Conservation (phyloP, 257 asterid genomes). For the Nicotiana noctiflora region DNA sequence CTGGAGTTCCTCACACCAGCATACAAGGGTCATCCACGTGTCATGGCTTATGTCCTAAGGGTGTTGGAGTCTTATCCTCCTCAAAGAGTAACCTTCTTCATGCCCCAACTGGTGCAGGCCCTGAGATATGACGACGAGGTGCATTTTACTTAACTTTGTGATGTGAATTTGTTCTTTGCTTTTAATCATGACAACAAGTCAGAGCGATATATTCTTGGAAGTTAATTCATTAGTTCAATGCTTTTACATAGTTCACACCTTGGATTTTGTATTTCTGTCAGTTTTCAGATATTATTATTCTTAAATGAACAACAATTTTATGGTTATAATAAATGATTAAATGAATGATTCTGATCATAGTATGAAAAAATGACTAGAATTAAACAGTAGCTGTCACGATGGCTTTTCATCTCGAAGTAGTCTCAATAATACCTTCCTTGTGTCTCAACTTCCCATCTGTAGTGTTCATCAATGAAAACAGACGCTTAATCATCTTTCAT, state of each 20-base stretch:
- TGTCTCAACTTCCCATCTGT: not conserved
- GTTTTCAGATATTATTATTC: not conserved
- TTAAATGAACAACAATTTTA: not conserved
- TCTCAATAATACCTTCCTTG: not conserved
- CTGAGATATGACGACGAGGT: slow-evolving; percentile 96
- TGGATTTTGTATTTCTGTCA: not conserved
- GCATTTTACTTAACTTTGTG: slow-evolving; percentile 8
- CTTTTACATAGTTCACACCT: not conserved
- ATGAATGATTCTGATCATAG: not conserved
- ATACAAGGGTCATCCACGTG: slow-evolving; percentile 96
- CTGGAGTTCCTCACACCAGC: slow-evolving; percentile 94
- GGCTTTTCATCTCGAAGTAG: not conserved
- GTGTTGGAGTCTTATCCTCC: slow-evolving; percentile 99
- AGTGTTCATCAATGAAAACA: not conserved
- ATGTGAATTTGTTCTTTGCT: not conserved
- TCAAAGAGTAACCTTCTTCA: slow-evolving; percentile 89
- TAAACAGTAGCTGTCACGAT: not conserved
- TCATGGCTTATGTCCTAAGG: slow-evolving; percentile 98
- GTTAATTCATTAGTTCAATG: not conserved
- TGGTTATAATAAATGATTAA: not conserved
- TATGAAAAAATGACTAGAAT: not conserved
- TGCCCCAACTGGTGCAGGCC: slow-evolving; percentile 99
- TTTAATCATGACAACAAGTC: not conserved
- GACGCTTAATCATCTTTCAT: not conserved
- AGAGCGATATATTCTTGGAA: not conserved